A percentile compares a stretch with the other conserved stretches of the same genome.
phyloP scores from a whole-genome alignment of 805 yeast genomes.

The Blastobotrys muscicola region DNA sequence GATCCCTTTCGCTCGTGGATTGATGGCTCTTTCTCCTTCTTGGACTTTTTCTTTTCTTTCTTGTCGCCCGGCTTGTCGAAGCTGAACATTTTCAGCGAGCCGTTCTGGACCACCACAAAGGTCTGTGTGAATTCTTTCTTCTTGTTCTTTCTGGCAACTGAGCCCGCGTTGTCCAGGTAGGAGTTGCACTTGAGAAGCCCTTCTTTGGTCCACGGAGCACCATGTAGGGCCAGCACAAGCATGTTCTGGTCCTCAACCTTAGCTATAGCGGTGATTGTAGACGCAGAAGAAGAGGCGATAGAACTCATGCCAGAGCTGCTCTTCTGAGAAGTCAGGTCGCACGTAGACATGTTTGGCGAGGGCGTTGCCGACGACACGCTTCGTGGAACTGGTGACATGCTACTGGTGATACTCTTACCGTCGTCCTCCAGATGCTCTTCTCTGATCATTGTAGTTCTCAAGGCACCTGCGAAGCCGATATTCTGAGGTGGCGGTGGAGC shows the following conservation, averaged over 20 bases:
- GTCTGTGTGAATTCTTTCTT: constrained; percentile 34
- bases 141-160: constrained; percentile 14
- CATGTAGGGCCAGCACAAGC: constrained; percentile 42
- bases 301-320: background rate
- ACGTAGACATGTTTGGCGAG: too few relatives aligned
- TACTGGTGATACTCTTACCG: too few relatives aligned
- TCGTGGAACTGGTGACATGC: too few relatives aligned
- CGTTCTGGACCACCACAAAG: constrained; percentile 58
- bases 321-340: background rate
- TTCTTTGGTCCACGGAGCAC: constrained; percentile 72
- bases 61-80: constrained; percentile 10
- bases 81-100: constrained; percentile 36
- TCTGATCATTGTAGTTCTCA: constrained; percentile 18
- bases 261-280: background rate
- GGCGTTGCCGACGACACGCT: too few relatives aligned
- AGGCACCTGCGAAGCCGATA: constrained; percentile 21
- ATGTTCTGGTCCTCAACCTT: constrained; percentile 17
- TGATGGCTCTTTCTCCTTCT: too few relatives aligned
- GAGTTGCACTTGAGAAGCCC: constrained; percentile 39
- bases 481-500: constrained; percentile 5
- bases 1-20: background rate
- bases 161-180: constrained; percentile 20
- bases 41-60: too few relatives aligned
- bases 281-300: background rate
- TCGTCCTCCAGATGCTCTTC: constrained; percentile 13